Base-by-base conservation (phyloP, 2,329 filamentous ascomycete species). In the Trichoderma brevicompactum region DNA sequence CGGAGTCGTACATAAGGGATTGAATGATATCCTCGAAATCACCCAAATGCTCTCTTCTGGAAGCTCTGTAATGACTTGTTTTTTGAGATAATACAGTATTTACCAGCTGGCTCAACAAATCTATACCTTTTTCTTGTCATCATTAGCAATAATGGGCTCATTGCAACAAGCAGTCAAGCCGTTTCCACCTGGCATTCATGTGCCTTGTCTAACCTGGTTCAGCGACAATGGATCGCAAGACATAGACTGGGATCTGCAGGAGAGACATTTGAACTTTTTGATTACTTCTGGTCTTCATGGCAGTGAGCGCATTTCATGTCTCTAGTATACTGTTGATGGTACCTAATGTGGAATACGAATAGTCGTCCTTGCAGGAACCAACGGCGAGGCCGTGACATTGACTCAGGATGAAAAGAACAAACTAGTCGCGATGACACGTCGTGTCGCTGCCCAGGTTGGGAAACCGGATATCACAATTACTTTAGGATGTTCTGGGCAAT, bases 321-420 rank as follows among this genome's bases (percentile, higher is more conserved):
- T 70, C 1, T n/a, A 7, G 12, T 15, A 19, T 7, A 3, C 6
- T 8, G 15, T 17, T 13, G 28, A 36, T 5, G 8, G n/a, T 10
- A 17, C 28, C 65, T 74, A 72, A 69, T 65, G 43, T 3, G 8
- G 2, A 15, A 15, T 9, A 13, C 15, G 34, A n/a, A 36, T 56
- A 74, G 77, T 92, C 66, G 87, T 90, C 52, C 86, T 88, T 48
- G 88, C 90, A 72, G 90, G 89, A 58, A 90, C 87, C 69, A 92
- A 92, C 70, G 89, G 90, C 70, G 89, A 92, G 77, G 88, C 89
- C 8, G 88, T 91, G 3, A 89, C 91, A 67, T 80, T 92, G 5
- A 85, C 85, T 49, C 81, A 84, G 65, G 81, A 83, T 13, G 90
- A 92, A 75, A 86, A 89, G 71, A 81, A 82, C 56, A 78, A 83